Base-by-base conservation (phyloP, 2,329 filamentous ascomycete genomes). In the Plenodomus biglobosus region DNA sequence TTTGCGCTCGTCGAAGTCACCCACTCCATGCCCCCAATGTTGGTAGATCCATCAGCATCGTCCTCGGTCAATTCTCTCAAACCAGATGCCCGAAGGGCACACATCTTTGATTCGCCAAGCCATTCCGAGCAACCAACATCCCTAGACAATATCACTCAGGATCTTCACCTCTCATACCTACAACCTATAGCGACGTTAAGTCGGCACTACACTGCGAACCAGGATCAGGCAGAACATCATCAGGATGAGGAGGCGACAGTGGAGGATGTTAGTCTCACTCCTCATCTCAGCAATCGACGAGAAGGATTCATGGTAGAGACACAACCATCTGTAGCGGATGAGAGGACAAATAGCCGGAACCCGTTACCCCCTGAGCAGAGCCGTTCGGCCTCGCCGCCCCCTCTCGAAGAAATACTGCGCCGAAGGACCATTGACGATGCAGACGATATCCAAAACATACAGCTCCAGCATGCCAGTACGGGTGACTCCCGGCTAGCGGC, bases 251-350 rank as follows among this genome's bases (percentile, higher is more conserved):
- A 44, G 16, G 7, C 49, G 8, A 46, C 40, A 3, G 34, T 38
- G 1, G 45, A 48, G 6, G 46, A 50, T 20, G 37, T 42, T 15
- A 48, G 24, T 8, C 40, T 50, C 7, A 59, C 57, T 11, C 59
- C 61, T 7, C 55, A 52, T 17, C 48, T 52, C 15, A 58, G 53
- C 8, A 42, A 39, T n/a, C 54, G 66, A 44, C 61, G 65, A 15
- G 59, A 62, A 36, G 61, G 63, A 21, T 62, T 68, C n/a, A 59
- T 44, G 10, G 66, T 61, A 59, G 59, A 54, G 6, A 24, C 44
- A 27, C 53, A 38, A 32, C 16, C 48, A 18, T 24, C 32, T 5
- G 8, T 20, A 7, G 54, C 55, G 7, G 54, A 58, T 3, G 38
- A 43, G 16, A 46, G 18, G 20, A 50, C 24, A 20, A 37, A 48